A percentile compares a stretch with the other conserved stretches of the same genome.
Evolutionary conservation across 2,329 filamentous ascomycete species (phyloP).

Genomic region (Lasiodiplodia sp.): DNA sequence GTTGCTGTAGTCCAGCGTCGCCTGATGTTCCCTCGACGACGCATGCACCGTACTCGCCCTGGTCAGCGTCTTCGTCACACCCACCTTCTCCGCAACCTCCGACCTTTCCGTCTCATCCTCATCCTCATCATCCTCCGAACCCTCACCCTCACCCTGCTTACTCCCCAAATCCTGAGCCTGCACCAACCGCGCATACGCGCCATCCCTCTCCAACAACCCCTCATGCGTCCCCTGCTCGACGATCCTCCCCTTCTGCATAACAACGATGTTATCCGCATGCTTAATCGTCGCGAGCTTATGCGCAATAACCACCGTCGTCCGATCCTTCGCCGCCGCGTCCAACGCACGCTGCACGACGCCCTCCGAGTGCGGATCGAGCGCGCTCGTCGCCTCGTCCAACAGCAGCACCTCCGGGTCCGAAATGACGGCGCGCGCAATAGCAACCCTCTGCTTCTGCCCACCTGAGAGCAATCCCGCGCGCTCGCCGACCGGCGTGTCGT

Average conservation of each 20-base stretch:
- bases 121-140: background rate
- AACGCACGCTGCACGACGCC: slow-evolving; percentile 93
- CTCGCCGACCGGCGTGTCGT: slow-evolving; percentile 92
- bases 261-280: slow-evolving; percentile 93
- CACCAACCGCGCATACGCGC: slow-evolving; percentile 48
- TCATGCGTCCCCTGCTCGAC: slow-evolving; percentile 92
- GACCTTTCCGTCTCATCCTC: background rate
- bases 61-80: background rate
- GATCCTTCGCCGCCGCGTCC: slow-evolving; percentile 81
- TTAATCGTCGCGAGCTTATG: slow-evolving; percentile 95
- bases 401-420: slow-evolving; percentile 91
- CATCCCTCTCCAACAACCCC: slow-evolving; percentile 71
- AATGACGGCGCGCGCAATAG: slow-evolving; percentile 89
- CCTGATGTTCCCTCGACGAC: slow-evolving; percentile 4
- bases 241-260: slow-evolving; percentile 83
- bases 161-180: slow-evolving; percentile 38
- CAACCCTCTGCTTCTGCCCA: slow-evolving; percentile 96
- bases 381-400: slow-evolving; percentile 93
- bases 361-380: slow-evolving; percentile 92
- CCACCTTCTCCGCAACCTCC: background rate
- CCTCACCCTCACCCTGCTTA: slow-evolving; percentile 9
- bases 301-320: slow-evolving; percentile 95
- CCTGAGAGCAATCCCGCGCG: slow-evolving; percentile 91
- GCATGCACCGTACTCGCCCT: slow-evolving; percentile 6
- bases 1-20: slow-evolving; percentile 12